Evolutionary conservation across 495 filamentous ascomycete genomes (phyloP), one percentile per base, ranked within the genome.

Genomic region (Penicillium maclennaniae): DNA sequence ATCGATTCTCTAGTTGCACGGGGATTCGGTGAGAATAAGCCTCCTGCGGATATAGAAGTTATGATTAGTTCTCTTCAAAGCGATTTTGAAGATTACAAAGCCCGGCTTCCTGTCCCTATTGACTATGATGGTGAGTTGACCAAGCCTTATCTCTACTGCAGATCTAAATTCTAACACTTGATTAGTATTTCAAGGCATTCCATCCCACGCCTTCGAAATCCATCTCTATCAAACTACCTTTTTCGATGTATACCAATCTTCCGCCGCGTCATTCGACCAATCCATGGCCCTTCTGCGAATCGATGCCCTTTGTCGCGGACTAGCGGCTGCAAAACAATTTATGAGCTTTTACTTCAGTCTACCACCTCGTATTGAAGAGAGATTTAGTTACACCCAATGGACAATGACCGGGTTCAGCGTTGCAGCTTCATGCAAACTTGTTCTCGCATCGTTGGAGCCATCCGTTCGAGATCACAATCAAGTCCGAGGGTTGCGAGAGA

Each of bases 361-460:
- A 23, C 23, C 23, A 23, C 23, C 23, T 23, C 2, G 23, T 23
- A 23, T 23, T 23, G 23, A 23, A 23, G 5, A 23, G 23, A 23
- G 2, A 23, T 23, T 23, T 23, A 23, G 23, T 23, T 23, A 23
- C 23, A 23, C 23, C 5, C 23, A 23, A 49, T 61, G 58, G 58
- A 41, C 45, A 28, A 43, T 43, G n/a, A 45, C 48, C 3, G 56
- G 55, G 37, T 54, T 58, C 41, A 41, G 42, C 34, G n/a, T 58
- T 20, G 55, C 55, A 43, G 50, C 51, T 19, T 53, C 55, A 50
- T 58, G 50, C 37, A 58, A 58, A 45, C 46, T 58, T 4, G 51
- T 46, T 41, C 41, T 58, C 25, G 55, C 51, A 21, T 48, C 55
- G n/a, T 40, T 58, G 41, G 51, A 58, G 26, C 50, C 55, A 26